Conservation (phyloP, 768 basidiomycete species). For the Sporobolomyces phaffii region DNA sequence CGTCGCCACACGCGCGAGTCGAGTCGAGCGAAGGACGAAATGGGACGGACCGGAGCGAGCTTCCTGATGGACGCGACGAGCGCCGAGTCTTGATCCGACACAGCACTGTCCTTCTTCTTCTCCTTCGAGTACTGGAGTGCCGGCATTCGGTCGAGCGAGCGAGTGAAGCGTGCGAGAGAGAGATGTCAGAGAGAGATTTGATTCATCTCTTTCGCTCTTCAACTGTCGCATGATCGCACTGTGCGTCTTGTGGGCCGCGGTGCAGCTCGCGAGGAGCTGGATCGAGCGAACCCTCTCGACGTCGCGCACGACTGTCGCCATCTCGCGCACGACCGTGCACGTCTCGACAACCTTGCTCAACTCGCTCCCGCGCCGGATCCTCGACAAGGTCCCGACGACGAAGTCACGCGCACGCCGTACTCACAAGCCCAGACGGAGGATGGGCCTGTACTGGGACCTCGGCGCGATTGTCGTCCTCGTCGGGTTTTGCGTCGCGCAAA, state of each 20-base stretch:
- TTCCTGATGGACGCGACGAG: slow-evolving; percentile 16
- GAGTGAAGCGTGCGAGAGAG: background rate
- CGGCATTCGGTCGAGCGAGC: slow-evolving; percentile 5
- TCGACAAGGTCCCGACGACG: background rate
- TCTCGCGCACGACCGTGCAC: background rate
- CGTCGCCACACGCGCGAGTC: slow-evolving; percentile 15
- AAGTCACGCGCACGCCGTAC: background rate
- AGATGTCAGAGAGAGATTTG: background rate
- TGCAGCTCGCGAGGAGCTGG: no score
- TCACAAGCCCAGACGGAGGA: background rate
- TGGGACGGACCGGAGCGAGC: background rate
- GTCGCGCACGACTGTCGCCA: background rate
- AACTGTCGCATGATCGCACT: background rate
- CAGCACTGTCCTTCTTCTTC: background rate
- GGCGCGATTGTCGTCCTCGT: background rate
- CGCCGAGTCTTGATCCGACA: background rate
- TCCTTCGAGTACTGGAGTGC: slow-evolving; percentile 20
- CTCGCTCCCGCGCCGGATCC: background rate
- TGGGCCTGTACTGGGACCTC: background rate
- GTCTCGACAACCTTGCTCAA: slow-evolving; percentile 6
- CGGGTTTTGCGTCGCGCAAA: background rate
- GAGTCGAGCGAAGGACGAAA: background rate
- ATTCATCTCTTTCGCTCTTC: no score
- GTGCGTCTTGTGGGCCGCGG: background rate
- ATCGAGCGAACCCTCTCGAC: background rate